A percentile compares a stretch with the other conserved stretches of the same genome.
Conservation (phyloP, 257 asterid genomes). For the Euphrasia confusa region DNA sequence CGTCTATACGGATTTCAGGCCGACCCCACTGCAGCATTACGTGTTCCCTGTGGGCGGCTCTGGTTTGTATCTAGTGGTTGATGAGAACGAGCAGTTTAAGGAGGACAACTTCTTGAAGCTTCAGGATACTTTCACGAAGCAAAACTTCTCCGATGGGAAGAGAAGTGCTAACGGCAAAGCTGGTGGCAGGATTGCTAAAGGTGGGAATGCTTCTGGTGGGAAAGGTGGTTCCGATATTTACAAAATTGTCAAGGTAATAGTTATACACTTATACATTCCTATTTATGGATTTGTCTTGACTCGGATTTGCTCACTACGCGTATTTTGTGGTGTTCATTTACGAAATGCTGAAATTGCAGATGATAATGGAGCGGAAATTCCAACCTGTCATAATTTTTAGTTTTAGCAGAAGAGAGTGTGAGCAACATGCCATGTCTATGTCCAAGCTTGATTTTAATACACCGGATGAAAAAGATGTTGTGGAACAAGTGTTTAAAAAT, state of each 20-base stretch:
- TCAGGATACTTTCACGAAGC: conserved; percentile 72
- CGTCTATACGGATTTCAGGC: conserved; percentile 94
- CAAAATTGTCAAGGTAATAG: conserved; percentile 85
- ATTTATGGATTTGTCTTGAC: conserved; percentile 17
- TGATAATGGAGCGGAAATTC: conserved; percentile 95
- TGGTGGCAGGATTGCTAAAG: conserved; percentile 67
- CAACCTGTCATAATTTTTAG: conserved; percentile 97
- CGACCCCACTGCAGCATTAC: conserved; percentile 95
- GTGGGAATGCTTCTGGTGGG: conserved; percentile 53
- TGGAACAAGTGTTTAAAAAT: conserved; percentile 79
- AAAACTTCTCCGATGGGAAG: conserved; percentile 46
- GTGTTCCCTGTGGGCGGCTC: conserved; percentile 92
- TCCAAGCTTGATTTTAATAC: conserved; percentile 89
- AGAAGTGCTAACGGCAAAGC: conserved; percentile 48
- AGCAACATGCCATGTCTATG: conserved; percentile 99
- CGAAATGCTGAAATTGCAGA: conserved; percentile 44
- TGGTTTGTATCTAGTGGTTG: conserved; percentile 92
- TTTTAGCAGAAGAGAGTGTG: conserved; percentile 98
- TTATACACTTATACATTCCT: neutral
- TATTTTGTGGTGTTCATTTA: conserved; percentile 20
- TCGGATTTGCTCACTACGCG: conserved; percentile 7
- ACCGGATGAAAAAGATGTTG: conserved; percentile 75
- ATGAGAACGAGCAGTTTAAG: conserved; percentile 89
- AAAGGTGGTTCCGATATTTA: conserved; percentile 66
- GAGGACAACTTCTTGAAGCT: conserved; percentile 79